These are phyloP conservation scores for Pseudopyricularia cyperi DNA, from an alignment of 2,329 filamentous ascomycete genomes.

Conservation along the genomic window DNA sequence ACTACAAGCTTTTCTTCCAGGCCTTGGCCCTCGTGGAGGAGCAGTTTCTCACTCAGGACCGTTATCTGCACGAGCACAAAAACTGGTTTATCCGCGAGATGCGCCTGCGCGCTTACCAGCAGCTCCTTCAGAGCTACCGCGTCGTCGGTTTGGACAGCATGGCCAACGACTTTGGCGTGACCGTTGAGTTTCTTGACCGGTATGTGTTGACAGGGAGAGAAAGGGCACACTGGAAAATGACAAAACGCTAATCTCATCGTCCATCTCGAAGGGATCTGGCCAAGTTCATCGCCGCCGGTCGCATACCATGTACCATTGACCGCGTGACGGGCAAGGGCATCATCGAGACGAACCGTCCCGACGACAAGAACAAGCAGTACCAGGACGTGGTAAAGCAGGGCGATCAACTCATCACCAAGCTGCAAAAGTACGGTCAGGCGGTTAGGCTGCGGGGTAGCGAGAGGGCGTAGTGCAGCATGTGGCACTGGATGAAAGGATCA, in stretches of 20 bases:
- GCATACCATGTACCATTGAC: slow-evolving; percentile 94
- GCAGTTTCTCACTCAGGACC: slow-evolving; percentile 84
- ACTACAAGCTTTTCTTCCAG: slow-evolving; percentile 89
- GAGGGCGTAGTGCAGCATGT: slow-evolving; percentile 46
- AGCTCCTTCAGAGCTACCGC: slow-evolving; percentile 92
- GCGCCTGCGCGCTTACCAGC: slow-evolving; percentile 90
- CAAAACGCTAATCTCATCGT: background rate
- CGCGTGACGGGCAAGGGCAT: slow-evolving; percentile 91
- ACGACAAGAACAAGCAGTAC: slow-evolving; percentile 99
- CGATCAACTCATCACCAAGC: slow-evolving; percentile 93
- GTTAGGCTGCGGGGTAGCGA: slow-evolving; percentile 91
- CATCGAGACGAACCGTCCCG: slow-evolving; percentile 94
- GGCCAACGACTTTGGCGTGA: slow-evolving; percentile 94
- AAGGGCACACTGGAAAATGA: no score
- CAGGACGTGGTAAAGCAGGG: slow-evolving; percentile 95
- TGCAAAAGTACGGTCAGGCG: slow-evolving; percentile 97
- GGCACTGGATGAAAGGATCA: background rate
- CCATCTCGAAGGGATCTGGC: slow-evolving; percentile 64
- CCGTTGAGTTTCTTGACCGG: slow-evolving; percentile 91
- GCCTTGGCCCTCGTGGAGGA: slow-evolving; percentile 84
- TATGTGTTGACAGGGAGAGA: background rate
- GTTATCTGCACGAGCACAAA: slow-evolving; percentile 91
- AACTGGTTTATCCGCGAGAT: slow-evolving; percentile 98
- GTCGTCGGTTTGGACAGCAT: slow-evolving; percentile 96
- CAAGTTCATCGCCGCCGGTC: slow-evolving; percentile 89